Evolutionary conservation across 495 filamentous ascomycete species (phyloP).

Genomic region (Extremus antarcticus): DNA sequence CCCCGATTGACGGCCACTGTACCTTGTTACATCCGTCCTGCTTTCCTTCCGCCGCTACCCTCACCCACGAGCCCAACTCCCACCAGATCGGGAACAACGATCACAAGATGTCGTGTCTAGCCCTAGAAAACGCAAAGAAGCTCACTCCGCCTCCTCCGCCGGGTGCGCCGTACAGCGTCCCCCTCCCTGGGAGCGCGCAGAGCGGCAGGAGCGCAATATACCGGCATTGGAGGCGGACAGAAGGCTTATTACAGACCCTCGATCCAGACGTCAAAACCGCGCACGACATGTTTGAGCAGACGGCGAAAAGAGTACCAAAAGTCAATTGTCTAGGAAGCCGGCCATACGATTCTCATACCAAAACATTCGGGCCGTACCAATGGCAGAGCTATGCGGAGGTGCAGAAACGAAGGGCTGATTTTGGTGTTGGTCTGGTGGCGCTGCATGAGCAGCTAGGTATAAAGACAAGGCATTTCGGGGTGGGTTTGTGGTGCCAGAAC

Average conservation of each 20-base stretch:
- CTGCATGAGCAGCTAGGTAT: conserved; percentile 63
- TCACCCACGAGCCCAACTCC: neutral
- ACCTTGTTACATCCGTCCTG: neutral
- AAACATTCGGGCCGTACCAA: conserved; percentile 64
- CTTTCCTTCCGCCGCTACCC: neutral
- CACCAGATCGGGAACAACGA: neutral
- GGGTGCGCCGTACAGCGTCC: conserved; percentile 51
- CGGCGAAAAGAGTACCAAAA: conserved; percentile 48
- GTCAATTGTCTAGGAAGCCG: conserved; percentile 67
- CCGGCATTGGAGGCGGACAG: conserved; percentile 65
- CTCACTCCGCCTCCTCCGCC: conserved; percentile 40
- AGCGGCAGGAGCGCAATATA: conserved; percentile 68
- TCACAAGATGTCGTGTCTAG: neutral
- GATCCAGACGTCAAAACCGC: conserved; percentile 64
- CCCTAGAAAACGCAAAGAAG: conserved; percentile 30
- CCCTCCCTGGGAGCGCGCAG: conserved; percentile 61
- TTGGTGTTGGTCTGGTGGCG: conserved; percentile 79
- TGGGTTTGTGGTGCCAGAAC: conserved; percentile 94
- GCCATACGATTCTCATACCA: conserved; percentile 63
- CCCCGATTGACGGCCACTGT: no score
- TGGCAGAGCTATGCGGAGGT: conserved; percentile 81
- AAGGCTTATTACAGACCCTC: conserved; percentile 57
- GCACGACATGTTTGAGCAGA: conserved; percentile 71
- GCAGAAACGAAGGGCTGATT: conserved; percentile 65
- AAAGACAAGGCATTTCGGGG: conserved; percentile 58